Conservation (phyloP, 108 stramenopile species). For the Pseudonitzschia multiseries region DNA sequence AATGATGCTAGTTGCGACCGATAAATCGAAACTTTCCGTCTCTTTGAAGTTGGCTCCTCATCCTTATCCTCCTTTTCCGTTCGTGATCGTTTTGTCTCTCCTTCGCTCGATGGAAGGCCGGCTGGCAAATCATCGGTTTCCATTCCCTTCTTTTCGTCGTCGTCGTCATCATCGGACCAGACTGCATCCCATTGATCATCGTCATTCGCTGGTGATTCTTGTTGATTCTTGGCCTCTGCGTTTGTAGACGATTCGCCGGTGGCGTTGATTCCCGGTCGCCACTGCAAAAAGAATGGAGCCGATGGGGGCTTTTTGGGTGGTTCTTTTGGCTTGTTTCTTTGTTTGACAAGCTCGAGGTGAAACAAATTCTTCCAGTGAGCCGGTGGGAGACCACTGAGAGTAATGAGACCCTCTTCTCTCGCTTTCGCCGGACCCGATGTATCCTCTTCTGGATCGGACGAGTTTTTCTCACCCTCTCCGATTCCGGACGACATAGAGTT, state of each 20-base stretch:
- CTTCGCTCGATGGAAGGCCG: conserved; percentile 18
- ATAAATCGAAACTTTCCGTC: conserved; percentile 56
- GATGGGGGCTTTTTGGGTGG: conserved; percentile 90
- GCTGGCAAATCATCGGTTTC: conserved; percentile 35
- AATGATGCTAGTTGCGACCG: conserved; percentile 73
- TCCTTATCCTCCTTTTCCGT: conserved; percentile 22
- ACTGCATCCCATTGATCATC: conserved; percentile 77
- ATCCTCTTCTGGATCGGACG: conserved; percentile 17
- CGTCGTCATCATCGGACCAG: conserved; percentile 89
- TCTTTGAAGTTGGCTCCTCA: conserved; percentile 31
- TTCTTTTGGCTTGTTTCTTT: conserved; percentile 92
- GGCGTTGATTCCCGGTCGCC: conserved; percentile 52
- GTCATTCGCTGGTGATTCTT: conserved; percentile 36
- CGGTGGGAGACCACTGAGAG: conserved; percentile 86
- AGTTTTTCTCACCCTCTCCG: conserved; percentile 6
- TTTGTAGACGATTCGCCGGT: conserved; percentile 39
- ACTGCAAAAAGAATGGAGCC: conserved; percentile 97
- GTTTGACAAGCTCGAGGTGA: conserved; percentile 93
- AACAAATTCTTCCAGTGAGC: conserved; percentile 97
- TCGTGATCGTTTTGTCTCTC: conserved; percentile 24
- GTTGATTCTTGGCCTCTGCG: conserved; percentile 15
- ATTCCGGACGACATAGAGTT: neutral
- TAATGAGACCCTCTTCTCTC: conserved; percentile 77
- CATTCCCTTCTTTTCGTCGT: conserved; percentile 31
- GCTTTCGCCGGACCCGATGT: conserved; percentile 31